Evolutionary conservation across 2,329 filamentous ascomycete genomes (phyloP).

Genomic region (Fusarium buharicum): DNA sequence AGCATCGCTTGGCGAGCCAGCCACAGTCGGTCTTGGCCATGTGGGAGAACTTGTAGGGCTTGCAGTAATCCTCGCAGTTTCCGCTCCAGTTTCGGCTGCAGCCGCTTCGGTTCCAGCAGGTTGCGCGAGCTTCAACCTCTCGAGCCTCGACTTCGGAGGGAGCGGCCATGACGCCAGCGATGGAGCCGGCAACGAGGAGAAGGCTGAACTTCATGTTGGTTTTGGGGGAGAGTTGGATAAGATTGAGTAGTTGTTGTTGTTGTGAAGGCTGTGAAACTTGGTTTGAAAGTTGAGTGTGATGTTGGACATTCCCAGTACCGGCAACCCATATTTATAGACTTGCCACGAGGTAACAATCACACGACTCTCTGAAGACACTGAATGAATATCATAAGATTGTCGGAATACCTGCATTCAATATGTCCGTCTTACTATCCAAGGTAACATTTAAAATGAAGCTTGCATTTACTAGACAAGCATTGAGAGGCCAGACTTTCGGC

Average conservation of each 20-base stretch:
- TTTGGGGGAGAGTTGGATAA: neutral
- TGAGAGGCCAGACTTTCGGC: neutral
- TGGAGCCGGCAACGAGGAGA: constrained; percentile 1
- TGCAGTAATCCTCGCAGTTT: constrained; percentile 14
- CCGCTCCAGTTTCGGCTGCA: constrained; percentile 1
- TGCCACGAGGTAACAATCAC: neutral
- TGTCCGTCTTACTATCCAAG: constrained; percentile 5
- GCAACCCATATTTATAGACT: neutral
- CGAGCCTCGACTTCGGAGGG: constrained; percentile 3
- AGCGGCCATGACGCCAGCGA: constrained; percentile 4
- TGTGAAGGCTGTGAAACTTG: neutral
- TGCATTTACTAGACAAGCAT: neutral
- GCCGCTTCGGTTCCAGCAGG: constrained; percentile 13
- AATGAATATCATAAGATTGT: neutral
- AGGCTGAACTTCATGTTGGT: constrained; percentile 7
- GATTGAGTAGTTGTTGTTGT: neutral
- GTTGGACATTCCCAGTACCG: neutral
- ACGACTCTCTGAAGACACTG: neutral
- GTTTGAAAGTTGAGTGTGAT: neutral
- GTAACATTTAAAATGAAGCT: neutral
- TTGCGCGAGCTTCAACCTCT: neutral
- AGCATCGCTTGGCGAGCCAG: constrained; percentile 2
- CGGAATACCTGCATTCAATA: neutral
- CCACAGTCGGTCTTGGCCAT: constrained; percentile 16
- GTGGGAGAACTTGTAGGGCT: constrained; percentile 14